Base-by-base conservation (phyloP, 176 grass and related monocot genomes). In the Oryza glaberrima region DNA sequence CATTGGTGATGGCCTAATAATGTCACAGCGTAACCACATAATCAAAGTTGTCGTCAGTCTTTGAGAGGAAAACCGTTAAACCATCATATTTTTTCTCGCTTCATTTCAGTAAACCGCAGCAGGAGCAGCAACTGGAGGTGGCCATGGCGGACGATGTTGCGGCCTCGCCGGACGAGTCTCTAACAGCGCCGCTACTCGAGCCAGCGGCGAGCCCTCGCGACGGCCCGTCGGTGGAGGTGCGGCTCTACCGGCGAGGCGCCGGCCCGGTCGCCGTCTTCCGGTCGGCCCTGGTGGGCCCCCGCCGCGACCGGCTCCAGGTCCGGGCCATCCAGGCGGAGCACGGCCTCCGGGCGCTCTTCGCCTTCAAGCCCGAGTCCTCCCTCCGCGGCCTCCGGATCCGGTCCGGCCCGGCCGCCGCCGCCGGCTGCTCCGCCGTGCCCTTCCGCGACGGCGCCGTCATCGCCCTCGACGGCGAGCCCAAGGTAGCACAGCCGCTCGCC, bases 381-480 rank as follows among this genome's bases (percentile, higher is more conserved):
- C 22, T 65, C 4, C 89, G 93, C 22, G 88, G 90, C 47, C 88
- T 92, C 65, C 88, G 69, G 85, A 92, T 95, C 82, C 82, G 93
- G 69, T 78, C 63, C 35, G 81, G 84, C 13, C 88, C 26, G 41
- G 85, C 22, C 69, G 82, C 38, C 69, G 74, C 14, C 28, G 74
- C 14, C 28, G 87, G 90, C 66, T 77, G 74, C 79, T 94, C 93
- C 69, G 81, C 85, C 51, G 69, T 90, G 70, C 82, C 51, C 41
- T 94, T 90, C 84, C 88, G 88, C 69, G 87, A 88, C 69, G 93
- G 84, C 84, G 82, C 93, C 63, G 85, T 75, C 83, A 67, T 94
- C 78, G 58, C 49, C 87, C 88, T 94, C 51, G 93, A 94, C 72
- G 90, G 93, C 81, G 93, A 90, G 72, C 90, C 90, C 72, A 88